Percentiles rank a stretch among this genome's conserved stretches.
phyloP scores from a whole-genome alignment of 2,329 filamentous ascomycete genomes.

The Fusarium floridanum region DNA sequence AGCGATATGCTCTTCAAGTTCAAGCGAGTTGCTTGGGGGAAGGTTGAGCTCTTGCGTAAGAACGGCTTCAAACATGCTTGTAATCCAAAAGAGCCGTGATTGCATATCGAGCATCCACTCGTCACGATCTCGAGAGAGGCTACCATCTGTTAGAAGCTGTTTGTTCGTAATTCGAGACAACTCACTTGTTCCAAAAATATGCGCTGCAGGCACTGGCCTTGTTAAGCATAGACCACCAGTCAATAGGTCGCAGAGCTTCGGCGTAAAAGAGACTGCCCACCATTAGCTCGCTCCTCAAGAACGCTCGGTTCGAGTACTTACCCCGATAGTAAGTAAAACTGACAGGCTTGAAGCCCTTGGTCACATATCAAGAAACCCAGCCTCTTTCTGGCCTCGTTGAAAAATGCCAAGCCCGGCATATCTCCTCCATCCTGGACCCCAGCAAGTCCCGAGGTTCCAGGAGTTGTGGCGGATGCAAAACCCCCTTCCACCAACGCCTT shows the following conservation, averaged over 20 bases:
- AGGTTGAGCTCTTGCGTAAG: slow-evolving; percentile 33
- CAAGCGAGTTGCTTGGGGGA: slow-evolving; percentile 18
- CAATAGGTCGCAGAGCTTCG: slow-evolving; percentile 23
- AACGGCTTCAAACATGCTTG: slow-evolving; percentile 38
- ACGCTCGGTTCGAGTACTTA: fast-evolving
- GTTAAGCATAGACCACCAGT: slow-evolving; percentile 38
- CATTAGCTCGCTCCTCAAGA: background rate
- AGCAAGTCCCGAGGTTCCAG: background rate
- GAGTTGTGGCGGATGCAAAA: background rate
- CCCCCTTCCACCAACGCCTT: slow-evolving; percentile 22
- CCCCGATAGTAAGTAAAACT: slow-evolving; percentile 31
- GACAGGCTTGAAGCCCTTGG: slow-evolving; percentile 27
- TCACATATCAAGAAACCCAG: slow-evolving; percentile 34
- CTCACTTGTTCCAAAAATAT: slow-evolving; percentile 36
- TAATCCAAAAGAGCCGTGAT: slow-evolving; percentile 38
- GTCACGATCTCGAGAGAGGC: slow-evolving; percentile 17
- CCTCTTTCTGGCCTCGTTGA: slow-evolving; percentile 33
- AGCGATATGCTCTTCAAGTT: slow-evolving; percentile 31
- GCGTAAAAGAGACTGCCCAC: slow-evolving; percentile 23
- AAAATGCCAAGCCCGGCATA: slow-evolving; percentile 25
- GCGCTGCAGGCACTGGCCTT: slow-evolving; percentile 36
- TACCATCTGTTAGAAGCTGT: background rate
- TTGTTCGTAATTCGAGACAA: background rate
- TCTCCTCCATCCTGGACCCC: background rate
- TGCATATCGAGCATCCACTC: slow-evolving; percentile 42